phyloP scores from a whole-genome alignment of 805 yeast species.

The Ogataea nakhonphanomensis region DNA sequence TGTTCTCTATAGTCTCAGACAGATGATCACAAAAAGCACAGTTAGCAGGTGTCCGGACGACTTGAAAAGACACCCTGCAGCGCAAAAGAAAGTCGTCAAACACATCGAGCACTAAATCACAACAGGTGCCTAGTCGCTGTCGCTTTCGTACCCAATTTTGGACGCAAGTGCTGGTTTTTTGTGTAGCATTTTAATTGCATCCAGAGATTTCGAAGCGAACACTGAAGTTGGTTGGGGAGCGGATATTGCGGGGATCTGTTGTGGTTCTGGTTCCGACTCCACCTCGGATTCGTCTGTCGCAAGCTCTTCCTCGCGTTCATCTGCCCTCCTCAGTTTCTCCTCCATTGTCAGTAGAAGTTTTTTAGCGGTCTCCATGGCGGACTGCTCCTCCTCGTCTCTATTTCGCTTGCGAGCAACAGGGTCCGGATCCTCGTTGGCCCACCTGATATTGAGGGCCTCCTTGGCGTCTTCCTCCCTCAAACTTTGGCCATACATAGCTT shows the following conservation, averaged over 20 bases:
- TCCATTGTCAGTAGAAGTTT: conserved; percentile 36
- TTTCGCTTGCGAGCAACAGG: conserved; percentile 56
- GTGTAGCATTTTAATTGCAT: conserved; percentile 8
- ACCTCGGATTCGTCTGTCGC: not conserved
- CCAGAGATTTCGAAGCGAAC: conserved; percentile 8
- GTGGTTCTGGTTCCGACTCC: not conserved
- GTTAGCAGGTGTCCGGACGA: conserved; percentile 40
- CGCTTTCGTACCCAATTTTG: conserved; percentile 13
- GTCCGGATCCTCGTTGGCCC: conserved; percentile 91
- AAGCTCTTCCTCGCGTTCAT: conserved; percentile 7
- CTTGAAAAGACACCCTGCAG: conserved; percentile 26
- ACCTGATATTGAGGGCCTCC: conserved; percentile 67
- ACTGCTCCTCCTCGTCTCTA: conserved; percentile 46
- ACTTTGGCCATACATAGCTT: conserved; percentile 86
- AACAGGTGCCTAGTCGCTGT: conserved; percentile 5
- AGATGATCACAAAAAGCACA: conserved; percentile 42
- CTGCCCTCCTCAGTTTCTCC: conserved; percentile 24
- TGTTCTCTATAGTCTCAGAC: conserved; percentile 48
- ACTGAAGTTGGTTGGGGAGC: conserved; percentile 4
- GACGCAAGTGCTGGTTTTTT: conserved; percentile 4
- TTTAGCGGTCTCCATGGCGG: conserved; percentile 52
- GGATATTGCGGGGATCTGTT: not conserved
- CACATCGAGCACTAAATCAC: conserved; percentile 12
- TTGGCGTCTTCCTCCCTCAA: conserved; percentile 45
- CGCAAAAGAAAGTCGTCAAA: conserved; percentile 15